Percentiles rank a stretch among this genome's conserved stretches.
phyloP scores from a whole-genome alignment of 2,329 filamentous ascomycete genomes.

The Trichoderma koningiopsis region DNA sequence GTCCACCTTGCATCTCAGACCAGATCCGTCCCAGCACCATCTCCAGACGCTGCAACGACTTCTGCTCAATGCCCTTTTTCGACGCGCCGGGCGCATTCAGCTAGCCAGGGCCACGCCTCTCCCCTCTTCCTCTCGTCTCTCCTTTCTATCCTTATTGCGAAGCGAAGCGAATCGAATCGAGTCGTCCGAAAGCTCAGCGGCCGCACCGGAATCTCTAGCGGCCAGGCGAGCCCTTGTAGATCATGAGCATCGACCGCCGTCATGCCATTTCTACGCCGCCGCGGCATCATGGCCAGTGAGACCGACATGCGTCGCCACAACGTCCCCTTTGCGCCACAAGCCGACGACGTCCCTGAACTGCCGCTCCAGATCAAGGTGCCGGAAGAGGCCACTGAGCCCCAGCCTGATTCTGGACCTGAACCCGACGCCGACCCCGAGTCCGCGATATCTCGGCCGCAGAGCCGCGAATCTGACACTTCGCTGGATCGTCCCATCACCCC shows the following conservation, averaged over 20 bases:
- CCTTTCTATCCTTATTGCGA: neutral
- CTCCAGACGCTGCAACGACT: neutral
- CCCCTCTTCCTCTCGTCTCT: neutral
- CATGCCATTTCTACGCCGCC: slow-evolving; percentile 65
- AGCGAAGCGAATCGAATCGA: neutral
- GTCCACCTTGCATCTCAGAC: neutral
- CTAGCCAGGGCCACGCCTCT: slow-evolving; percentile 6
- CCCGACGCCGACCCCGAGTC: slow-evolving; percentile 26
- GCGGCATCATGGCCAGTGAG: slow-evolving; percentile 62
- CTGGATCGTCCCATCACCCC: slow-evolving; percentile 37
- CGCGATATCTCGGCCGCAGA: slow-evolving; percentile 29
- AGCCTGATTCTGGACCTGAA: slow-evolving; percentile 11
- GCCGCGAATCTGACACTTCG: slow-evolving; percentile 32
- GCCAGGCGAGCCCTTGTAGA: slow-evolving; percentile 35
- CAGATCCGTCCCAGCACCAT: neutral
- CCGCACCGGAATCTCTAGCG: slow-evolving; percentile 21
- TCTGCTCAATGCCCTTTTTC: slow-evolving; percentile 22
- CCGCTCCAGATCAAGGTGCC: slow-evolving; percentile 24
- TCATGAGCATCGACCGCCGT: slow-evolving; percentile 44
- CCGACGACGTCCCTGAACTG: slow-evolving; percentile 33
- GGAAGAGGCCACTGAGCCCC: slow-evolving; percentile 24
- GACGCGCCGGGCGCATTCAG: slow-evolving; percentile 25
- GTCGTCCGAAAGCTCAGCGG: slow-evolving; percentile 1
- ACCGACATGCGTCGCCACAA: slow-evolving; percentile 60
- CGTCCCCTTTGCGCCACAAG: slow-evolving; percentile 38